phyloP scores from a whole-genome alignment of 1,284 basidiomycete genomes.

The Termitomyces sp. region DNA sequence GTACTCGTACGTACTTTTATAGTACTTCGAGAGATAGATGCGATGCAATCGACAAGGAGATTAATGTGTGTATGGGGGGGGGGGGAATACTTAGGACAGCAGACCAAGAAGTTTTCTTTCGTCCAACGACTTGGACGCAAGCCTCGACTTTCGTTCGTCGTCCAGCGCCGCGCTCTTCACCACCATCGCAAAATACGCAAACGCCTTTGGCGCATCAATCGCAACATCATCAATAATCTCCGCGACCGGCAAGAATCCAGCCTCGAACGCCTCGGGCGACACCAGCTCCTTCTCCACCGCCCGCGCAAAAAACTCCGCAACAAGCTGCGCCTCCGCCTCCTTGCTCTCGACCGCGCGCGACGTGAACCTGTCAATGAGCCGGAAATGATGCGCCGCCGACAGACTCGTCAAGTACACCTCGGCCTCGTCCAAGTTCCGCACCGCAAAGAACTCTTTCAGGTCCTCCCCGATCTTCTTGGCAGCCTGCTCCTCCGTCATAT shows the following conservation, averaged over 20 bases:
- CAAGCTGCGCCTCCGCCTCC: slow-evolving; percentile 76
- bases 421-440: slow-evolving; percentile 81
- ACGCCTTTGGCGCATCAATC: slow-evolving; percentile 86
- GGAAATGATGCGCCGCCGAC: slow-evolving; percentile 55
- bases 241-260: slow-evolving; percentile 62
- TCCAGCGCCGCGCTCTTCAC: slow-evolving; percentile 66
- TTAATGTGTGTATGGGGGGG: no score
- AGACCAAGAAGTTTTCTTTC: slow-evolving; percentile 53
- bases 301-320: slow-evolving; percentile 63
- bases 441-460: slow-evolving; percentile 69
- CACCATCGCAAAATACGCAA: slow-evolving; percentile 70
- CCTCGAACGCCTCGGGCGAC: slow-evolving; percentile 55
- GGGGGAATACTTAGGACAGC: slow-evolving; percentile 37
- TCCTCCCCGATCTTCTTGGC: slow-evolving; percentile 80
- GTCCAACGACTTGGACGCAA: slow-evolving; percentile 57
- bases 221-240: slow-evolving; percentile 82
- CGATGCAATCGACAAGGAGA: no score
- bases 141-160: slow-evolving; percentile 47
- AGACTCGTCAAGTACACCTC: slow-evolving; percentile 78
- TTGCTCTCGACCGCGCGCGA: slow-evolving; percentile 76
- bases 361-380: slow-evolving; percentile 72
- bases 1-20: no score
- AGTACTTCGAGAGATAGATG: no score
- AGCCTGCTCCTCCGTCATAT: slow-evolving; percentile 69
- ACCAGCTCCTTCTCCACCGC: slow-evolving; percentile 52